These are phyloP conservation scores for Ascochyta viciae-villosae DNA, from an alignment of 2,329 filamentous ascomycete species.

Conservation along the genomic window DNA sequence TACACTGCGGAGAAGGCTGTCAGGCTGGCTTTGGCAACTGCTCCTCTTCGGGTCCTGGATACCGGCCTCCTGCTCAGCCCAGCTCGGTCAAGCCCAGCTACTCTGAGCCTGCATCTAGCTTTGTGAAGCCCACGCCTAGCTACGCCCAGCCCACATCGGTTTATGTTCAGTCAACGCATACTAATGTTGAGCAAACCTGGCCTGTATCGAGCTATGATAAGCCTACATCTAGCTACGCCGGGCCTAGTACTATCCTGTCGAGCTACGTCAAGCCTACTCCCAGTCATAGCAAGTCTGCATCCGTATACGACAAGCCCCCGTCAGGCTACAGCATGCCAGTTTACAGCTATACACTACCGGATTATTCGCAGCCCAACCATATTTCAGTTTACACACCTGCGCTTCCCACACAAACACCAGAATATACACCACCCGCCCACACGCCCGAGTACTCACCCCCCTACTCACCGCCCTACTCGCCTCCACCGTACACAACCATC, in stretches of 20 bases:
- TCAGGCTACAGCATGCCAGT: not conserved
- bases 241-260: not conserved
- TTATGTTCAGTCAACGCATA: not conserved
- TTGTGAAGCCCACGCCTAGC: not conserved
- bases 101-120: not conserved
- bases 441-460: not conserved
- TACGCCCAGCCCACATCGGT: not conserved
- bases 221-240: not conserved
- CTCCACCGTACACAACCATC: not conserved
- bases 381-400: not conserved
- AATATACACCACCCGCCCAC: not conserved
- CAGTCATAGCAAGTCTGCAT: not conserved
- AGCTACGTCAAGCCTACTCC: not conserved
- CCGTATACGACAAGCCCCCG: not conserved
- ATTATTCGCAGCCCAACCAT: not conserved
- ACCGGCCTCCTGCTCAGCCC: not conserved
- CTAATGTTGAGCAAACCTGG: not conserved
- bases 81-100: not conserved
- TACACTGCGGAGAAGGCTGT: conserved; percentile 11
- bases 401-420: not conserved
- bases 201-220: not conserved
- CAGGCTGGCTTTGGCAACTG: conserved; percentile 11
- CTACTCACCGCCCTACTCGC: not conserved
- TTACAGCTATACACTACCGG: not conserved
- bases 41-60: not conserved